Evolutionary conservation across 2,329 filamentous ascomycete species (phyloP), one percentile per base, ranked within the genome.

Genomic region (Aspergillus ochraceoroseus): DNA sequence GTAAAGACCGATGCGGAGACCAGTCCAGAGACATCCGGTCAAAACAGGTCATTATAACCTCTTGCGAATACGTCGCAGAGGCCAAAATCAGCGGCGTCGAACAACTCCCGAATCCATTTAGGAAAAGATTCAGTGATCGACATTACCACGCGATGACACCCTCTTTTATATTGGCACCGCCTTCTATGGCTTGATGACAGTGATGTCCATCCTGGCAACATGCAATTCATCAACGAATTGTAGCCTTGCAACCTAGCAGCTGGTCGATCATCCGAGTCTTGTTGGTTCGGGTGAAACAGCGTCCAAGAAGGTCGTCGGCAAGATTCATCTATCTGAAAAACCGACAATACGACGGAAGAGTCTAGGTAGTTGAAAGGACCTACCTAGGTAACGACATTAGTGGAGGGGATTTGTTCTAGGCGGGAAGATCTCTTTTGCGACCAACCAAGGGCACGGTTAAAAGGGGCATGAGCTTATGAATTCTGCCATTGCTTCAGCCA

Each of bases 61-160:
- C 17, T 34, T 33, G 32, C 23, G 34, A 31, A 9, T 3, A 25
- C 7, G 12, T 25, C 29, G 7, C 28, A 25, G n/a, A 33, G n/a
- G 18, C 19, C 31, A 17, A 22, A 35, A 41, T 12, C 17, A 27
- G 20, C 19, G 20, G 18, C 11, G 20, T 14, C 7, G 14, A 17
- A 12, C 4, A 17, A 20, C 30, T 35, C 38, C 38, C 31, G 32
- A 35, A 31, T 33, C 25, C 35, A n/a, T 44, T 39, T 38, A 9
- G 36, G 41, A 15, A 35, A 32, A 38, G 41, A 14, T 20, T 35
- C 31, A 23, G 27, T 27, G 36, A 44, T 36, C 41, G 32, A 32
- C 41, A 27, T n/a, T n/a, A n/a, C n/a, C n/a, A n/a, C n/a, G n/a
- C n/a, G n/a, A n/a, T n/a, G n/a, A n/a, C n/a, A n/a, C n/a, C n/a